phyloP scores from a whole-genome alignment of 169 alveolate species.

The Eimeria tenella region DNA sequence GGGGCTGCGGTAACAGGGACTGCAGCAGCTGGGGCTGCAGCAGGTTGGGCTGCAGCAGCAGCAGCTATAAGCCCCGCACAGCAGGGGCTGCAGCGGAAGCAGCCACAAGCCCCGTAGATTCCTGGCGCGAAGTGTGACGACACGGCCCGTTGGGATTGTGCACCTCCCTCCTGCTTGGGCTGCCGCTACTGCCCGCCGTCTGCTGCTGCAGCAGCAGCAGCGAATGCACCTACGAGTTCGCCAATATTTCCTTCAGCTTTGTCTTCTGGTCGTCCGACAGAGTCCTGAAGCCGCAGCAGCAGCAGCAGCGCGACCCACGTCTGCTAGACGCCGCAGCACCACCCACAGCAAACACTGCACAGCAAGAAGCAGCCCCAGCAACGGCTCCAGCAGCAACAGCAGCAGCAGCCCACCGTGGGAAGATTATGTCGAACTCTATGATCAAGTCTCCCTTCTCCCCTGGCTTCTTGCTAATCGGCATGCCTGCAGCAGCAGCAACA shows the following conservation, averaged over 20 bases:
- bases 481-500: constrained; percentile 75
- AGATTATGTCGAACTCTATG: constrained; percentile 82
- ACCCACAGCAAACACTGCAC: neutral
- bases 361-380: neutral
- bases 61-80: neutral
- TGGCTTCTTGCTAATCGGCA: constrained; percentile 84
- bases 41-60: too few relatives aligned
- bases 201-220: too few relatives aligned
- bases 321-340: too few relatives aligned
- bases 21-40: neutral
- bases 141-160: too few relatives aligned
- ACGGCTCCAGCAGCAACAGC: neutral
- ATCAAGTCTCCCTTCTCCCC: constrained; percentile 84
- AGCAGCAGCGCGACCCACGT: neutral
- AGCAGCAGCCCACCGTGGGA: constrained; percentile 74
- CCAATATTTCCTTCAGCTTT: constrained; percentile 37
- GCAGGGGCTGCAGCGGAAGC: neutral
- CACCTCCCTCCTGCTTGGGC: too few relatives aligned
- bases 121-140: neutral
- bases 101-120: neutral
- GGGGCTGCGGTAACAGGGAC: neutral
- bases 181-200: too few relatives aligned
- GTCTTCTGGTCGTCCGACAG: constrained; percentile 67
- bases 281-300: constrained; percentile 17
- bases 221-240: neutral